A percentile compares a stretch with the other conserved stretches of the same genome.
phyloP scores from a whole-genome alignment of 768 basidiomycete genomes.

The Coprinellus micaceus region DNA sequence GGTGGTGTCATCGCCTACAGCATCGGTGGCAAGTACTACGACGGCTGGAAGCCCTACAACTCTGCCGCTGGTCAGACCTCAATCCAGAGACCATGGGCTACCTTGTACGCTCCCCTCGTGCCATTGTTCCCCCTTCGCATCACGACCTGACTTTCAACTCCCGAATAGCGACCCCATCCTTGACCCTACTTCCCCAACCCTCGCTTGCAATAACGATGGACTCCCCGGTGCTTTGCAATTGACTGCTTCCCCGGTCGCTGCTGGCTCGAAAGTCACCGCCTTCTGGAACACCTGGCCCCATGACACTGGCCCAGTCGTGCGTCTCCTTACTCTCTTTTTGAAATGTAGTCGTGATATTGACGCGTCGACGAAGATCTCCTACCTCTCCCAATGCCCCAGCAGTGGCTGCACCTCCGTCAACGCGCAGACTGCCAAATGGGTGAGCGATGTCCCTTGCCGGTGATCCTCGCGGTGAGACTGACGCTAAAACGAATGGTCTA shows the following conservation, averaged over 20 bases:
- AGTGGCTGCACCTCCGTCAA: conserved; percentile 38
- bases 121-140: background rate
- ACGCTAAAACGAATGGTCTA: background rate
- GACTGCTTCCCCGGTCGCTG: conserved; percentile 36
- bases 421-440: conserved; percentile 39
- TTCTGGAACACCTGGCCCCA: conserved; percentile 50
- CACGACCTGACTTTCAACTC: background rate
- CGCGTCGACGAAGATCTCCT: conserved; percentile 37
- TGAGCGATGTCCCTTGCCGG: conserved; percentile 16
- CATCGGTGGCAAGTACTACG: conserved; percentile 35
- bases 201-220: conserved; percentile 48
- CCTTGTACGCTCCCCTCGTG: conserved; percentile 29
- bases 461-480: background rate
- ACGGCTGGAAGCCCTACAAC: conserved; percentile 43
- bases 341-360: too few relatives aligned
- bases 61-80: conserved; percentile 36
- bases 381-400: conserved; percentile 45
- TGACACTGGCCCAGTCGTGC: conserved; percentile 40
- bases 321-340: background rate
- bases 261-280: conserved; percentile 39
- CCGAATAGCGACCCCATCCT: conserved; percentile 37
- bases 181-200: conserved; percentile 31
- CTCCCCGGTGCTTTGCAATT: conserved; percentile 37
- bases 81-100: conserved; percentile 43
- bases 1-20: conserved; percentile 43